These are phyloP conservation scores for Taphrina betulina DNA, from an alignment of 1,139 yeast genomes.

Conservation along the genomic window DNA sequence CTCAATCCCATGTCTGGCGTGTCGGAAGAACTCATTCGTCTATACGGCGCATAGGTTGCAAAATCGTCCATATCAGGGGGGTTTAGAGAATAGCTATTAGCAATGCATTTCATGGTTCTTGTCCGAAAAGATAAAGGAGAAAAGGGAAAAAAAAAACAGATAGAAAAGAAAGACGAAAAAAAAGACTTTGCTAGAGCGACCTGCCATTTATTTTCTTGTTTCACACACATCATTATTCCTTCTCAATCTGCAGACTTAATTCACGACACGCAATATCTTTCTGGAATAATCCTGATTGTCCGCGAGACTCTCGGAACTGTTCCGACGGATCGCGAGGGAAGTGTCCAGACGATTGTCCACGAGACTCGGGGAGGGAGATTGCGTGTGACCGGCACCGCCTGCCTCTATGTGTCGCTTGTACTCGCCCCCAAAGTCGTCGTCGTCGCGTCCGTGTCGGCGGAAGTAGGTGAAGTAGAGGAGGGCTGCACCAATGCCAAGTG, in stretches of 20 bases:
- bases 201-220: no score
- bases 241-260: no score
- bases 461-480: constrained; percentile 48
- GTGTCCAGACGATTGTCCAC: constrained; percentile 71
- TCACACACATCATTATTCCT: no score
- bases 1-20: constrained; percentile 90
- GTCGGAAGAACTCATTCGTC: constrained; percentile 92
- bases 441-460: constrained; percentile 49
- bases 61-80: no score
- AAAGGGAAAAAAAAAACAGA: no score
- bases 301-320: constrained; percentile 72
- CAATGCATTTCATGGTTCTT: no score
- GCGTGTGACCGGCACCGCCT: constrained; percentile 16
- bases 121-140: no score
- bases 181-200: no score
- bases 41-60: constrained; percentile 55
- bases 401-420: constrained; percentile 31
- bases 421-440: constrained; percentile 25
- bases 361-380: constrained; percentile 34
- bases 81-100: no score
- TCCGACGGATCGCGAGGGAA: constrained; percentile 66
- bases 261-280: constrained; percentile 60
- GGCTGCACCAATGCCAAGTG: constrained; percentile 49
- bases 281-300: constrained; percentile 76
- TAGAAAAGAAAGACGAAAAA: no score